Evolutionary conservation across 108 stramenopile genomes (phyloP), one percentile per base, ranked within the genome.

Genomic region (Fragilariopsis cylindrus): DNA sequence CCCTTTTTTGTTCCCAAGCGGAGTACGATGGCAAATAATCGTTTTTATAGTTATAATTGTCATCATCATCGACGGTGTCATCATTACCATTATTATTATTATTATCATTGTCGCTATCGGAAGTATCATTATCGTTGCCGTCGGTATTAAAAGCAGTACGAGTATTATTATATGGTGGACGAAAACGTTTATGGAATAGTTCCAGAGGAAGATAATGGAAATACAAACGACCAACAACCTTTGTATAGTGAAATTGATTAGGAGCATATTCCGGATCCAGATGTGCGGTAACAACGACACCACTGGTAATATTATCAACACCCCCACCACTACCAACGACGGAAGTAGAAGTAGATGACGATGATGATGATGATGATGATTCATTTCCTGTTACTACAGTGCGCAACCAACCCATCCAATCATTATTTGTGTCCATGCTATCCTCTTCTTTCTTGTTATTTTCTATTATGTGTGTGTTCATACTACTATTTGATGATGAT

Each of bases 201-300:
- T 68, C 67, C 45, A 48, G 49, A 15, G 49, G 67, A 4, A 68
- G 72, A 46, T 72, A 79, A 5, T 42, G 47, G 47, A 72, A 79
- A 57, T 66, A 79, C 5, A 79, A 44, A 13, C 57, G 65, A 8
- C 72, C 70, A 5, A 79, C 55, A 13, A 79, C 53, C 45, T 66
- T 68, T 3, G 57, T 65, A 42, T 79, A 79, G 58, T 79, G 78
- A 57, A 60, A 60, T 16, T 73, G 69, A 18, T 50, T 69, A 2
- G 78, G 72, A 19, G 72, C 78, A 48, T 39, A 69, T 40, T 68
- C 56, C 7, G 55, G 44, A 49, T 72, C 65, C n/a, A 40, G n/a
- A 45, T 79, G 78, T 16, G 78, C 78, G 57, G 48, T 58, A 41
- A 68, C 45, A 8, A n/a, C 16, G 47, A 46, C 4, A 8, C 12